These are phyloP conservation scores for Tolypocladium nubicola DNA, from an alignment of 2,329 filamentous ascomycete genomes.

Conservation along the genomic window DNA sequence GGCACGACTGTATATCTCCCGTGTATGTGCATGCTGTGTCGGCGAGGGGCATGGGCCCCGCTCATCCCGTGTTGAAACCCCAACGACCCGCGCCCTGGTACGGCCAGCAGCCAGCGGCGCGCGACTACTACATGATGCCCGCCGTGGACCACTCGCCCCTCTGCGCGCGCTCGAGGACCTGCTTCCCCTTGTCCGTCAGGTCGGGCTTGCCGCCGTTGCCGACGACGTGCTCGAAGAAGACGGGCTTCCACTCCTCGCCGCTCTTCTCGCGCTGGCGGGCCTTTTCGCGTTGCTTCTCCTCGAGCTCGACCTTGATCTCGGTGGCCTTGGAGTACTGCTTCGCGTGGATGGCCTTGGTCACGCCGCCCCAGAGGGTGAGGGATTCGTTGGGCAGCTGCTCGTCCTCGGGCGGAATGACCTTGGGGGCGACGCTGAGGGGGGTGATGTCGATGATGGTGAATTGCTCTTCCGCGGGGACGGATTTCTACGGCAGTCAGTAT, in stretches of 20 bases:
- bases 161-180: conserved; percentile 41
- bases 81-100: background rate
- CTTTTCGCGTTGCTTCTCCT: conserved; percentile 80
- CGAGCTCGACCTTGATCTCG: conserved; percentile 77
- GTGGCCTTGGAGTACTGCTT: conserved; percentile 84
- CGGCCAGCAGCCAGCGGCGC: background rate
- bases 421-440: conserved; percentile 71
- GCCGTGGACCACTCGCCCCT: conserved; percentile 40
- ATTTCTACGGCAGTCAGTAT: conserved; percentile 17
- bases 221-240: conserved; percentile 64
- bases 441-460: conserved; percentile 75
- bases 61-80: background rate
- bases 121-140: conserved; percentile 24
- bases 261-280: conserved; percentile 67
- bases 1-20: background rate
- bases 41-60: background rate
- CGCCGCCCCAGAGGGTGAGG: conserved; percentile 73
- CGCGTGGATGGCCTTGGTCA: conserved; percentile 73
- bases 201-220: conserved; percentile 46
- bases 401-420: conserved; percentile 66
- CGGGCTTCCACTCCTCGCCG: conserved; percentile 66
- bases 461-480: conserved; percentile 45
- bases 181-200: conserved; percentile 41
- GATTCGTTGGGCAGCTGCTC: conserved; percentile 84
- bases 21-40: background rate